Percentiles rank a stretch among this genome's conserved stretches.
phyloP scores from a whole-genome alignment of 306 rosid genomes.

The Sicyos baderoa region DNA sequence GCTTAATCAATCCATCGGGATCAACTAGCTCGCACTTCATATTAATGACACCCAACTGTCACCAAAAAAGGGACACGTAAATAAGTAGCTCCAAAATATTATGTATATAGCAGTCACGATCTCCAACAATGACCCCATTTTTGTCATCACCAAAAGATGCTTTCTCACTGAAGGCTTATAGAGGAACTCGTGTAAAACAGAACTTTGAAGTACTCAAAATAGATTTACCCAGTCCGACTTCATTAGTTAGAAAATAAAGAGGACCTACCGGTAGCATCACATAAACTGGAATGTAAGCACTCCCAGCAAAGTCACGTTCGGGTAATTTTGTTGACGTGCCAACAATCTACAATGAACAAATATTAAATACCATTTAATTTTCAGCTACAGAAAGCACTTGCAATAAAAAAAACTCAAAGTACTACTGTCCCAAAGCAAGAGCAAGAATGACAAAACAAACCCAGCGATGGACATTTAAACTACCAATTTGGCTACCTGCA shows the following conservation, averaged over 20 bases:
- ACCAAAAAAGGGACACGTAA: slow-evolving; percentile 23
- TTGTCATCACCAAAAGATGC: slow-evolving; percentile 1
- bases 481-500: slow-evolving; percentile 52
- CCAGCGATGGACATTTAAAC: background rate
- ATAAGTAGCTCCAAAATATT: slow-evolving; percentile 23
- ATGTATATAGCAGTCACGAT: slow-evolving; percentile 20
- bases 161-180: background rate
- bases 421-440: background rate
- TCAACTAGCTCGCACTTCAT: slow-evolving; percentile 92
- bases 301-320: slow-evolving; percentile 75
- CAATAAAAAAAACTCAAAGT: background rate
- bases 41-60: slow-evolving; percentile 80
- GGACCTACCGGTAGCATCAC: slow-evolving; percentile 82
- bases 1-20: slow-evolving; percentile 80
- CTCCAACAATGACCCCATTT: background rate
- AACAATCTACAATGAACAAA: slow-evolving; percentile 43
- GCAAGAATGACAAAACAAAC: background rate
- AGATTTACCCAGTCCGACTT: slow-evolving; percentile 18
- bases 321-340: slow-evolving; percentile 39
- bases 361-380: background rate
- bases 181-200: background rate
- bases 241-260: slow-evolving; percentile 18
- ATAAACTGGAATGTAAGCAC: slow-evolving; percentile 74
- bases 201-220: slow-evolving; percentile 15
- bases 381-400: background rate